These are phyloP conservation scores for Talaromyces thailandensis DNA, from an alignment of 495 filamentous ascomycete species.

Conservation along the genomic window DNA sequence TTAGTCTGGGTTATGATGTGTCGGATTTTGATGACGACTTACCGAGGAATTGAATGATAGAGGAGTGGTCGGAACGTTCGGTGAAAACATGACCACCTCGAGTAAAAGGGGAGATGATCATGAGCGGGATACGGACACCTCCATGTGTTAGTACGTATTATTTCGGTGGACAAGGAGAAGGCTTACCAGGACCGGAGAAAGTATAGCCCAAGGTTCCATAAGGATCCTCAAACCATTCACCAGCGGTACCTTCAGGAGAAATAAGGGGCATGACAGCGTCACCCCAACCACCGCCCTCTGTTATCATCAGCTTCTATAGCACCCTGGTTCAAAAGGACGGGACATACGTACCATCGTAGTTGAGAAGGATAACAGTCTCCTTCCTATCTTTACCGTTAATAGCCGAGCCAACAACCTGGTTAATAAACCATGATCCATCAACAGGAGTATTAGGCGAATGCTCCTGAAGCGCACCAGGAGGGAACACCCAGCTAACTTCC, in stretches of 20 bases:
- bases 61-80: not conserved
- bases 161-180: not conserved
- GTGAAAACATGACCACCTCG: slow-evolving; percentile 4
- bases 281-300: slow-evolving; percentile 4
- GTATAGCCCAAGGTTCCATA: slow-evolving; percentile 2
- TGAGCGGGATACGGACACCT: slow-evolving; percentile 2
- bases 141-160: not conserved
- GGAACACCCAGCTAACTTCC: slow-evolving; percentile 2
- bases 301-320: not conserved
- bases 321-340: no score
- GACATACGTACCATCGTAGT: slow-evolving; percentile 3
- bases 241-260: slow-evolving; percentile 1
- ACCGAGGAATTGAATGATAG: slow-evolving; percentile 5
- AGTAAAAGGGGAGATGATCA: slow-evolving; percentile 4
- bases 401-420: not conserved
- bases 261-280: slow-evolving; percentile 2
- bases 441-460: slow-evolving; percentile 1
- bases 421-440: slow-evolving; percentile 3
- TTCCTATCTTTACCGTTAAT: not conserved
- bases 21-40: not conserved
- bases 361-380: slow-evolving; percentile 3
- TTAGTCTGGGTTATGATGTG: not conserved
- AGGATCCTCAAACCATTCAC: slow-evolving; percentile 6
- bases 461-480: slow-evolving; percentile 1
- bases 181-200: slow-evolving; percentile 3